Evolutionary conservation across 75 land plant genomes (phyloP).

Genomic region (Pinus taeda): DNA sequence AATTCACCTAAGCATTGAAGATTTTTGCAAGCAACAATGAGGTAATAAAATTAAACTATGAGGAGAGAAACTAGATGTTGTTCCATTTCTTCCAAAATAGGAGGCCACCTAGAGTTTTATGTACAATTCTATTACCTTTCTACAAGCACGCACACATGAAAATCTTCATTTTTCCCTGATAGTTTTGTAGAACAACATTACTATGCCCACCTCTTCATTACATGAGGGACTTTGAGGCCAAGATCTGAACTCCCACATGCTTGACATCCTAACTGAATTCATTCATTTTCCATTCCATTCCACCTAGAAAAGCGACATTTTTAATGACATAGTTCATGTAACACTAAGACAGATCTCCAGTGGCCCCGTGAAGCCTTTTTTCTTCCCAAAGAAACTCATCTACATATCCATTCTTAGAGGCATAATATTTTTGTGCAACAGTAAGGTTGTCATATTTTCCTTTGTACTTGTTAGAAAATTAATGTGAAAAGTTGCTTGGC

Average conservation of each 20-base stretch:
- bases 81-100: not conserved
- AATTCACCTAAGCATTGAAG: slow-evolving; percentile 16
- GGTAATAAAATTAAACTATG: too few species aligned
- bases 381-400: too few species aligned
- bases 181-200: slow-evolving; percentile 16
- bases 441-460: slow-evolving; percentile 2
- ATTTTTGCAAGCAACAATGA: slow-evolving; percentile 7
- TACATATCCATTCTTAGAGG: too few species aligned
- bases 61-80: too few species aligned
- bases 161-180: slow-evolving; percentile 29
- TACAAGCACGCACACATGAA: slow-evolving; percentile 37
- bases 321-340: too few species aligned
- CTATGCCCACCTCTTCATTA: slow-evolving; percentile 37
- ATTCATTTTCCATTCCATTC: too few species aligned
- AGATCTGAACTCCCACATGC: slow-evolving; percentile 58
- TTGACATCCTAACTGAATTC: slow-evolving; percentile 51
- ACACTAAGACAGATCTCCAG: too few species aligned
- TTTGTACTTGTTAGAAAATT: too few species aligned
- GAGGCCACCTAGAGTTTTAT: slow-evolving; percentile 35
- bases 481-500: too few species aligned
- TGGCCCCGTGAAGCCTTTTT: too few species aligned
- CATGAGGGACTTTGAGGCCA: slow-evolving; percentile 55
- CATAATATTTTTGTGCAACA: too few species aligned
- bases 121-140: slow-evolving; percentile 27
- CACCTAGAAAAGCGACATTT: too few species aligned